Base-by-base conservation (phyloP, 768 basidiomycete genomes). In the Pulveroboletus frians region DNA sequence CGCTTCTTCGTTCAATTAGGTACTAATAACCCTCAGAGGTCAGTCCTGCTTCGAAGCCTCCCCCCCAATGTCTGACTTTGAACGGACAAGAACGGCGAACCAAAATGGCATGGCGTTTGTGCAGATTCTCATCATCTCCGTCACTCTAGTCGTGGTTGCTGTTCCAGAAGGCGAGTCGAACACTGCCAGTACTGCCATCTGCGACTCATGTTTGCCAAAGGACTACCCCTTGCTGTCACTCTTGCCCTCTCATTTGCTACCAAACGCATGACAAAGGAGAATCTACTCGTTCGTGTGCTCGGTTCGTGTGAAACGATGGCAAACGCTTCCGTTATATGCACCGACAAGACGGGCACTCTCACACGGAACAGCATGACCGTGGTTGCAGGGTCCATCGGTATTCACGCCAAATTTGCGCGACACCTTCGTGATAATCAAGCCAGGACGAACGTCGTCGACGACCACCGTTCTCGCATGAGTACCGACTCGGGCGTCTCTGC, bases 281-380 rank as follows among this genome's bases (percentile, higher is more conserved):
- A 96, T 46, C 76, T 98, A 0, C 81, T 99, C 37, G 96, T 98
- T 27, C 92, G 95, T 47, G 90, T 97, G 5, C 81, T 99, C 30
- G 90, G 90, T 7, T 93, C 93, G 11, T 98, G 95, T 69, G 96
- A 99, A 71, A 98, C 92, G 0, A 98, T 98, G 95, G 95, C 90
- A 18, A 97, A 97, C 59, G 90, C 95, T 5, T 94, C 88, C 18
- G 93, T 97, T 50, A 81, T 97, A 4, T 93, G 92, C 70, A 94
- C 92, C 13, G 92, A 94, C 76, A 94, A 95, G 73, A 95, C 93
- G 2, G 95, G 95, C 32, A 97, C 95, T 9, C 83, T 99, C 20
- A 99, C 96, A 0, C 86, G 91, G 63, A 98, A 98, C 71, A 73
- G 72, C 57, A 99, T 99, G 96, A 83, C 86, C 9, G 90, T 98